phyloP scores from a whole-genome alignment of 441 rosid genomes.

The Pelargonium myrrhifolium region DNA sequence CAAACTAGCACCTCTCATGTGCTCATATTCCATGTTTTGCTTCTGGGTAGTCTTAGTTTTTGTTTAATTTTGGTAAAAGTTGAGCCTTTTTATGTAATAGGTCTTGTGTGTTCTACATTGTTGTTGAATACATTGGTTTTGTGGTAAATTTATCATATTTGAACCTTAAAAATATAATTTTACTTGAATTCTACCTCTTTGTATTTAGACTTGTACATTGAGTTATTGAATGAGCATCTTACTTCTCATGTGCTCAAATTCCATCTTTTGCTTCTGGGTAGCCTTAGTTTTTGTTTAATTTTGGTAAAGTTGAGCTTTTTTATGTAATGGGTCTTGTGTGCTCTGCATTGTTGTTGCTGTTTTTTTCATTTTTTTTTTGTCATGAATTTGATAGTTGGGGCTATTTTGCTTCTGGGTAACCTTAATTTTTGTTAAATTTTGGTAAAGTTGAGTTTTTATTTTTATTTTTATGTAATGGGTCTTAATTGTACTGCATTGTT shows the following conservation, averaged over 20 bases:
- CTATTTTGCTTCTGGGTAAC: no score
- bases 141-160: not conserved
- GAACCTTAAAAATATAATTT: no score
- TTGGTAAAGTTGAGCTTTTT: not conserved
- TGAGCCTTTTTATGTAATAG: not conserved
- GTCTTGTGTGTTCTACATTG: not conserved
- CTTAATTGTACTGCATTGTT: no score
- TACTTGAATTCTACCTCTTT: not conserved
- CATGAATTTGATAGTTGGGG: not conserved
- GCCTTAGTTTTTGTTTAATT: slow-evolving; percentile 5
- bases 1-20: not conserved
- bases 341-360: not conserved
- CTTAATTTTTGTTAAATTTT: no score
- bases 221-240: no score
- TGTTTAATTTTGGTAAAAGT: not conserved
- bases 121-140: not conserved
- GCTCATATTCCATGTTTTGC: not conserved
- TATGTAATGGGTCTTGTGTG: slow-evolving; percentile 1
- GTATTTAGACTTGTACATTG: no score
- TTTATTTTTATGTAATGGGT: no score
- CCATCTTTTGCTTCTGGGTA: slow-evolving; percentile 4
- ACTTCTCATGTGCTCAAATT: not conserved
- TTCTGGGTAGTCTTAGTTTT: slow-evolving; percentile 9
- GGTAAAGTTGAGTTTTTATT: no score
- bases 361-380: not conserved